phyloP scores from a whole-genome alignment of 345 rosid species.

The Boechera divaricarpa region DNA sequence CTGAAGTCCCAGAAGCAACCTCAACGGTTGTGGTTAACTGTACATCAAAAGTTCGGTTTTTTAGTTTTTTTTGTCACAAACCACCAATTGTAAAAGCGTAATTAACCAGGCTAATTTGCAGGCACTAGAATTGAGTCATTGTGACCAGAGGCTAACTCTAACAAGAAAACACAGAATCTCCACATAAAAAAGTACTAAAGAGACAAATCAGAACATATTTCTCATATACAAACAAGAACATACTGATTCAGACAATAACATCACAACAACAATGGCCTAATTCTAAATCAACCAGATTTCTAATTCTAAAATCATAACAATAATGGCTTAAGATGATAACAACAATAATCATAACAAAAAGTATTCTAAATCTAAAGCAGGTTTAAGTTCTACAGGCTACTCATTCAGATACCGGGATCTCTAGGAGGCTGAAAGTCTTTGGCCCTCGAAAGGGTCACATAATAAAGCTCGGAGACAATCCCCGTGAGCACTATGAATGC shows the following conservation, averaged over 20 bases:
- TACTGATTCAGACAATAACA: background rate
- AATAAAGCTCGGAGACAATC: slow-evolving; percentile 77
- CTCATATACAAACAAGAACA: slow-evolving; percentile 31
- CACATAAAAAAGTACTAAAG: background rate
- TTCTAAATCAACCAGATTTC: background rate
- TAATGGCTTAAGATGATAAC: slow-evolving; percentile 12
- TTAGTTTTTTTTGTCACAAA: too few species aligned
- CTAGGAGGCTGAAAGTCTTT: slow-evolving; percentile 48
- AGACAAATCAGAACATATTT: slow-evolving; percentile 7
- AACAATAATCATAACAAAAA: slow-evolving; percentile 3
- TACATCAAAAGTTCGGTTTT: slow-evolving; percentile 43
- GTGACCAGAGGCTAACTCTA: too few species aligned
- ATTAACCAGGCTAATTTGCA: too few species aligned
- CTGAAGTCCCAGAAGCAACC: too few species aligned
- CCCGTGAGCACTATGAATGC: slow-evolving; percentile 79
- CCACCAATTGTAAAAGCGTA: too few species aligned
- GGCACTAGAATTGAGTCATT: too few species aligned
- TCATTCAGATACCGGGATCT: slow-evolving; percentile 82
- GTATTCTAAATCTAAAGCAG: background rate
- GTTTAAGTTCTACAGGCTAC: slow-evolving; percentile 56
- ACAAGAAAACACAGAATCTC: background rate
- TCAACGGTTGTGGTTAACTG: slow-evolving; percentile 51
- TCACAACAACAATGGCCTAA: slow-evolving; percentile 14
- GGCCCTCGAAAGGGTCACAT: slow-evolving; percentile 69
- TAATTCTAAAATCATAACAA: background rate